phyloP scores from a whole-genome alignment of 345 rosid genomes.

The Carallia brachiata region DNA sequence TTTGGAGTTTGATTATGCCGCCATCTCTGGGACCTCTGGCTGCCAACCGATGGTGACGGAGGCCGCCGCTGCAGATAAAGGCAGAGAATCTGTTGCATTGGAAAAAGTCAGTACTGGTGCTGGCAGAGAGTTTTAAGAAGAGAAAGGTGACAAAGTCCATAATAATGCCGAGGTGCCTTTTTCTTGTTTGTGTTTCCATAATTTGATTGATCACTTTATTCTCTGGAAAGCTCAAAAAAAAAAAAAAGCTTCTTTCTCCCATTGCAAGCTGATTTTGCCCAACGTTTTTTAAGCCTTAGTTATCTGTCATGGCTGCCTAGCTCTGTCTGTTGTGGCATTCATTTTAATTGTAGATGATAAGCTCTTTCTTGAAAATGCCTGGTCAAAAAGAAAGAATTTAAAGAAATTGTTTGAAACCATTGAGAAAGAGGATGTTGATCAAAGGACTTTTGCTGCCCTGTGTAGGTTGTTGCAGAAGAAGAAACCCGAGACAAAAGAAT shows the following conservation, averaged over 20 bases:
- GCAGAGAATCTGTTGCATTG: slow-evolving; percentile 21
- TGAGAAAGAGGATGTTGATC: too few relatives aligned
- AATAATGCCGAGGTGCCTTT: slow-evolving; percentile 30
- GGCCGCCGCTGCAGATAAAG: slow-evolving; percentile 21
- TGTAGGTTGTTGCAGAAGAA: slow-evolving; percentile 43
- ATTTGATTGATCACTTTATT: background rate
- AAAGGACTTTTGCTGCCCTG: background rate
- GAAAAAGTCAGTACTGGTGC: slow-evolving; percentile 30
- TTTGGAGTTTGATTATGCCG: slow-evolving; percentile 30
- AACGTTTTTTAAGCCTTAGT: too few relatives aligned
- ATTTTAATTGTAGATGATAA: too few relatives aligned
- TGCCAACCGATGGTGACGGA: slow-evolving; percentile 37
- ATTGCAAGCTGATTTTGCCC: too few relatives aligned
- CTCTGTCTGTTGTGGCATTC: too few relatives aligned
- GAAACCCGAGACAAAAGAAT: slow-evolving; percentile 36
- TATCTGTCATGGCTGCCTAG: too few relatives aligned
- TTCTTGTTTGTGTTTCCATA: background rate
- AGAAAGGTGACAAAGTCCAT: slow-evolving; percentile 49
- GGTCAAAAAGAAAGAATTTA: too few relatives aligned
- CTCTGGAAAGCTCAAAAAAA: too few relatives aligned
- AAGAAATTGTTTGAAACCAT: too few relatives aligned
- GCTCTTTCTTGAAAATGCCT: too few relatives aligned
- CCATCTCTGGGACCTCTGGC: slow-evolving; percentile 44
- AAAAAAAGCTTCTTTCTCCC: too few relatives aligned
- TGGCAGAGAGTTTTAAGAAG: slow-evolving; percentile 55